These are phyloP conservation scores for Alternaria sp. DNA, from an alignment of 2,329 filamentous ascomycete genomes.

Conservation along the genomic window DNA sequence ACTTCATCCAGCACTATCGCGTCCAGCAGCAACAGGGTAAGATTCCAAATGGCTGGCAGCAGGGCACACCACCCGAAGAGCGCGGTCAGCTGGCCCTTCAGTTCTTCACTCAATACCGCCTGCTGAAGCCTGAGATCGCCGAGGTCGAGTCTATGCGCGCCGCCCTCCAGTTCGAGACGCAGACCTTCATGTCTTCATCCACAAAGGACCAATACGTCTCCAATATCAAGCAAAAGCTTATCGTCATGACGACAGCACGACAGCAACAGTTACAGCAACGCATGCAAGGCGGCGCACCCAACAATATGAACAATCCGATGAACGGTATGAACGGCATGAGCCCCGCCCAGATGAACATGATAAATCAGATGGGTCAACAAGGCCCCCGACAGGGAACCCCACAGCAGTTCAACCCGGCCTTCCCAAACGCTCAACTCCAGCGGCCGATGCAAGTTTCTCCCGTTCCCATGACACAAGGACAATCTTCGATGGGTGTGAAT, in stretches of 20 bases:
- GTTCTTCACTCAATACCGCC: constrained; percentile 46
- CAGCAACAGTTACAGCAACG: constrained; percentile 41
- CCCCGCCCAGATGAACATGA: constrained; percentile 48
- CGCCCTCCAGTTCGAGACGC: constrained; percentile 43
- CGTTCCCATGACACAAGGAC: constrained; percentile 52
- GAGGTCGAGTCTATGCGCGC: constrained; percentile 42
- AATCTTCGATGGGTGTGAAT: constrained; percentile 47
- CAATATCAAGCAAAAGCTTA: constrained; percentile 43
- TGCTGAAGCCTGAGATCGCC: constrained; percentile 44
- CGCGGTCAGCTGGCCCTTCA: constrained; percentile 44
- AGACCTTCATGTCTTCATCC: constrained; percentile 35
- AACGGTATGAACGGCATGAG: constrained; percentile 47
- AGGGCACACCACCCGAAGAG: constrained; percentile 42
- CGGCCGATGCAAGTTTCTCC: constrained; percentile 62
- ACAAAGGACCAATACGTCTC: constrained; percentile 46
- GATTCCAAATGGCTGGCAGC: constrained; percentile 46
- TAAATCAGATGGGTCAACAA: constrained; percentile 49
- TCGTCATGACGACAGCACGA: constrained; percentile 41
- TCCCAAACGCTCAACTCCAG: constrained; percentile 60
- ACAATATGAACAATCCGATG: constrained; percentile 40
- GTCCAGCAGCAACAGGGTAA: constrained; percentile 38
- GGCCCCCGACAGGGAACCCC: constrained; percentile 51
- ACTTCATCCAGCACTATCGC: constrained; percentile 43
- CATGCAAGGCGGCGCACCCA: constrained; percentile 33
- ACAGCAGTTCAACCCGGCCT: constrained; percentile 54